These are phyloP conservation scores for Fusarium mangiferae DNA, from an alignment of 2,329 filamentous ascomycete species.

Conservation along the genomic window DNA sequence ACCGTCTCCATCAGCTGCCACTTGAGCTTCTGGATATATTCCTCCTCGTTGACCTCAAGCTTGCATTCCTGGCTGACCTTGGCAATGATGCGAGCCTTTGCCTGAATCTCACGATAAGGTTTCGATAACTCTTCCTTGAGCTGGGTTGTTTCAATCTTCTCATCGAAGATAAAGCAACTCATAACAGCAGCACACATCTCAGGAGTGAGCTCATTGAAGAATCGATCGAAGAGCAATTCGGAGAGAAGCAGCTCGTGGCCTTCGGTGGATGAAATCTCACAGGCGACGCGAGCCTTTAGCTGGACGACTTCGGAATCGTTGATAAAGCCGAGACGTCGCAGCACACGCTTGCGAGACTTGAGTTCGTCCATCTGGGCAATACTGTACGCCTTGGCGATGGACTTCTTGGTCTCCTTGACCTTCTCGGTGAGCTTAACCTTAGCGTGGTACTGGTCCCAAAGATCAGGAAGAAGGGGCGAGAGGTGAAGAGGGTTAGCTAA, in stretches of 20 bases:
- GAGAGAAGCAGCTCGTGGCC: conserved; percentile 94
- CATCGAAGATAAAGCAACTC: conserved; percentile 97
- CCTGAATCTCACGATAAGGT: conserved; percentile 86
- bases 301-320: conserved; percentile 96
- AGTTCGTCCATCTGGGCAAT: conserved; percentile 95
- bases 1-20: conserved; percentile 98
- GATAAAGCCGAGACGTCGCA: conserved; percentile 94
- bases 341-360: conserved; percentile 93
- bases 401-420: conserved; percentile 89
- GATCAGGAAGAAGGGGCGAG: conserved; percentile 81
- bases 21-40: conserved; percentile 90
- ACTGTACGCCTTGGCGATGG: conserved; percentile 84
- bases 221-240: conserved; percentile 94
- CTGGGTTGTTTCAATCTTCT: conserved; percentile 83
- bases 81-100: conserved; percentile 86
- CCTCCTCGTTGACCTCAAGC: conserved; percentile 91
- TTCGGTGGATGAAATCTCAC: conserved; percentile 91
- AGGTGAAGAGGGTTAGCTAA: conserved; percentile 91
- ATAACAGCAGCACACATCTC: conserved; percentile 88
- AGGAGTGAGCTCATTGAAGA: conserved; percentile 94
- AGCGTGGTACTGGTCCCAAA: conserved; percentile 86
- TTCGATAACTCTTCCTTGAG: conserved; percentile 88
- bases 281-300: conserved; percentile 95
- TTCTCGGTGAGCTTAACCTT: conserved; percentile 81
- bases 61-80: conserved; percentile 97